These are phyloP conservation scores for Globisporangium emineosum DNA, from an alignment of 352 stramenopile genomes.

Conservation along the genomic window DNA sequence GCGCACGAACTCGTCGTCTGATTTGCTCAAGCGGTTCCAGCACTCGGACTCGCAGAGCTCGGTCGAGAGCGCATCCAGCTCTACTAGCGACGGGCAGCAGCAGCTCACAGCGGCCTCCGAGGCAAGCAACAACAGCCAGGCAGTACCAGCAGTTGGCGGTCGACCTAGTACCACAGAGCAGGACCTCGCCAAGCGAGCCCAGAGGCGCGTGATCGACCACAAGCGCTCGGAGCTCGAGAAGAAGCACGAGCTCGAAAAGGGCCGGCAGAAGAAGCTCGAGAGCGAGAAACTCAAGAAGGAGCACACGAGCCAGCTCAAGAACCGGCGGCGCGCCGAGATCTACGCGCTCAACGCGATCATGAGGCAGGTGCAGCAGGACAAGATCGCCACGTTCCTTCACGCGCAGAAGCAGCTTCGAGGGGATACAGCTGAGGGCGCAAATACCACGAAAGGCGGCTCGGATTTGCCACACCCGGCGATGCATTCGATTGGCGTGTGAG, in stretches of 20 bases:
- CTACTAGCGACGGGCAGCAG: background rate
- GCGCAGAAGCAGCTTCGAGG: constrained; percentile 19
- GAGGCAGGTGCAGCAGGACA: constrained; percentile 60
- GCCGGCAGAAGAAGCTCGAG: constrained; percentile 35
- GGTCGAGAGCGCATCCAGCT: background rate
- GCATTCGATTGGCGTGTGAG: constrained; percentile 27
- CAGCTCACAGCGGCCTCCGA: background rate
- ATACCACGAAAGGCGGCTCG: background rate
- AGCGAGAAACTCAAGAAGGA: constrained; percentile 50
- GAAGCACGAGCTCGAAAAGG: constrained; percentile 45
- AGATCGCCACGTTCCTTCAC: constrained; percentile 48
- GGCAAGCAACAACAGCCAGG: constrained; percentile 10
- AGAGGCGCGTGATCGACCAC: constrained; percentile 49
- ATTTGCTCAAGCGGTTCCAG: constrained; percentile 2
- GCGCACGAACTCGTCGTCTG: constrained; percentile 12
- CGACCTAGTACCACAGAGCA: constrained; percentile 14
- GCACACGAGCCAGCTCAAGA: constrained; percentile 37
- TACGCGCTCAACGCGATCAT: constrained; percentile 70
- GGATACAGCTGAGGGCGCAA: background rate
- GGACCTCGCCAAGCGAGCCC: constrained; percentile 42
- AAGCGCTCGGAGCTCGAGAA: constrained; percentile 59
- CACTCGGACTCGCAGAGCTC: constrained; percentile 9
- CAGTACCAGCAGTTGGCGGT: background rate
- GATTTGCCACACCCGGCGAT: background rate
- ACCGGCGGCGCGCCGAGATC: constrained; percentile 61